Evolutionary conservation across 345 rosid genomes (phyloP), one percentile per base, ranked within the genome.

Genomic region (Acer campestre): DNA sequence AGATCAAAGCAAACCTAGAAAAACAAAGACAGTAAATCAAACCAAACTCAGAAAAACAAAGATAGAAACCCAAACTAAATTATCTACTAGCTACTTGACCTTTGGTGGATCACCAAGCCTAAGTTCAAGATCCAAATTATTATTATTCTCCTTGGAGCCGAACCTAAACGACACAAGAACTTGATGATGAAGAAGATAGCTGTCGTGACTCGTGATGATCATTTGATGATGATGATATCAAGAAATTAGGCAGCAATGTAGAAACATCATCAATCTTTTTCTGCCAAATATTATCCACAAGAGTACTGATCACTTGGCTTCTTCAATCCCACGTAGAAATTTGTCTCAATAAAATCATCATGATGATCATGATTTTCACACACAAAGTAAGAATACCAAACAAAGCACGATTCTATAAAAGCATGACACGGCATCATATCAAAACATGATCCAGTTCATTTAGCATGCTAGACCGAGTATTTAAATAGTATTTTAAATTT

Each of bases 111-210:
- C 71, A 58, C 98, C 97, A 78, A 94, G 95, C 88, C 94, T 86
- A 74, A 94, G 94, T 88, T 94, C 98, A 82, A 94, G 98, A 87
- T 92, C 97, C 85, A 94, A 78, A 53, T 85, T 93, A 53, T 31
- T 31, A 31, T 31, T 31, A 31, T 85, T 93, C 11, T 90, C 91
- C 68, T 77, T 75, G 79, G 86, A 80, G 56, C 42, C 76, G n/a
- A 75, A 59, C 71, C 74, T 68, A 20, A 83, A 71, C 27, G 27
- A 25, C 70, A 83, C 87, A 77, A 56, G 67, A 22, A 77, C 84
- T 63, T 77, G 84, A 75, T 73, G 70, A 68, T 77, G 84, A 75
- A 75, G 70, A 68, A 72, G 64, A 64, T n/a, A 77, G n/a, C 72
- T 82, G 62, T 3, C 35, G 5, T 31, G 35, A 31, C n/a, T n/a